These are phyloP conservation scores for Pythium monospermum DNA, from an alignment of 352 stramenopile genomes.

Conservation along the genomic window DNA sequence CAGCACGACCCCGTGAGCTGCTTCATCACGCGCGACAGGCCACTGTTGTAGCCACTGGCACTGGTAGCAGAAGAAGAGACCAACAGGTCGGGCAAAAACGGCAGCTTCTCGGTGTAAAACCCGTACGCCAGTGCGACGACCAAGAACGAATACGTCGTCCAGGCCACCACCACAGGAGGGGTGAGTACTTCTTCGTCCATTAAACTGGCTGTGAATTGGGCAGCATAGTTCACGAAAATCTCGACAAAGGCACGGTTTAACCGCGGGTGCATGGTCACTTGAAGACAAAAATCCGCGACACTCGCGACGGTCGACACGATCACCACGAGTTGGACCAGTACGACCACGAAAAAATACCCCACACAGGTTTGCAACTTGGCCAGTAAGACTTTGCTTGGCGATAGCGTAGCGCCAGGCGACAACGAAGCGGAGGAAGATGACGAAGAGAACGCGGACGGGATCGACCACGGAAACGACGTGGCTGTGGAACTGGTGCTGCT, in stretches of 20 bases:
- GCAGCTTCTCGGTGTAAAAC: slow-evolving; percentile 46
- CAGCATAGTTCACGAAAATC: slow-evolving; percentile 63
- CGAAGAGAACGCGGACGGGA: too few species aligned
- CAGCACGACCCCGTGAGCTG: neutral
- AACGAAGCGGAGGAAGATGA: neutral
- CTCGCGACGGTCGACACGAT: slow-evolving; percentile 51
- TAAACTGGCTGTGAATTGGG: slow-evolving; percentile 52
- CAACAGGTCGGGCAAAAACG: slow-evolving; percentile 47
- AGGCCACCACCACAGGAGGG: slow-evolving; percentile 44
- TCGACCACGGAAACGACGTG: slow-evolving; percentile 27
- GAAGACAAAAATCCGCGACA: slow-evolving; percentile 66
- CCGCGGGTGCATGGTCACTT: slow-evolving; percentile 62
- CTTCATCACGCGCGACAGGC: slow-evolving; percentile 9
- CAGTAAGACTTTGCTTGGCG: slow-evolving; percentile 6
- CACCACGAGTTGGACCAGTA: slow-evolving; percentile 45
- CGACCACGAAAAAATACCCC: slow-evolving; percentile 19
- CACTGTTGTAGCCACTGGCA: slow-evolving; percentile 9
- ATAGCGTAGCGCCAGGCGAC: neutral
- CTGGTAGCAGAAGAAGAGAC: slow-evolving; percentile 18
- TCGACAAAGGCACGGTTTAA: slow-evolving; percentile 63
- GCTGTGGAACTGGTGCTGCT: slow-evolving; percentile 11
- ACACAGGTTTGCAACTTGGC: slow-evolving; percentile 9
- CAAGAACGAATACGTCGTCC: slow-evolving; percentile 42
- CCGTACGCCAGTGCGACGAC: slow-evolving; percentile 45
- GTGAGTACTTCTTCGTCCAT: slow-evolving; percentile 58